Conservation (phyloP, 495 filamentous ascomycete genomes). For the Amniculicola lignicola region DNA sequence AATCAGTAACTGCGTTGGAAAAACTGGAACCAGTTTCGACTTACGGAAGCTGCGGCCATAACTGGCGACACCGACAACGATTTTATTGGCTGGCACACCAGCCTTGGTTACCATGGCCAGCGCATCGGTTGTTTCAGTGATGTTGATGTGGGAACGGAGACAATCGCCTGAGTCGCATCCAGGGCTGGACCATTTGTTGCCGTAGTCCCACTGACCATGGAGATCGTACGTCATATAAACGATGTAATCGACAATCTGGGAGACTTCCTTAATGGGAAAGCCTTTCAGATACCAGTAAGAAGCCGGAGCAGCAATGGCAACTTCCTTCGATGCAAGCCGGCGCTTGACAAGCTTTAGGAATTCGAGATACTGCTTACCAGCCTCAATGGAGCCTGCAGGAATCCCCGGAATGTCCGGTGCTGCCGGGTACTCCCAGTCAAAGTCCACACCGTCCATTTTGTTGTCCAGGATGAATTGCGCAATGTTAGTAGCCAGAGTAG, state of each 20-base stretch:
- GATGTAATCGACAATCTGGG: conserved; percentile 13
- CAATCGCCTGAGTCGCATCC: conserved; percentile 44
- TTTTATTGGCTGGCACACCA: conserved; percentile 43
- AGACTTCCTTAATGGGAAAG: conserved; percentile 9
- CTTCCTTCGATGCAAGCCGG: conserved; percentile 19
- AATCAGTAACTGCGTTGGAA: too few relatives aligned
- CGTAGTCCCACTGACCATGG: conserved; percentile 39
- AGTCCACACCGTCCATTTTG: conserved; percentile 42
- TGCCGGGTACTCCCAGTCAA: conserved; percentile 47
- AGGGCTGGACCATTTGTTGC: conserved; percentile 14
- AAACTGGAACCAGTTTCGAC: too few relatives aligned
- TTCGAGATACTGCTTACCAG: conserved; percentile 38
- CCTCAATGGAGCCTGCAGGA: conserved; percentile 29
- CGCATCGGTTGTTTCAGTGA: conserved; percentile 42
- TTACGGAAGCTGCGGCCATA: conserved; percentile 44
- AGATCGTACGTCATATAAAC: conserved; percentile 29
- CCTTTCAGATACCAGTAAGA: conserved; percentile 21
- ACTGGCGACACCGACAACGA: conserved; percentile 43
- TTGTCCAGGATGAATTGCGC: conserved; percentile 37
- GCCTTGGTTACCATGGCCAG: conserved; percentile 54
- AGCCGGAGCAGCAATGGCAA: conserved; percentile 26
- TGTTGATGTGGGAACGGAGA: conserved; percentile 43
- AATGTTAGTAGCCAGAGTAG: conserved; percentile 41
- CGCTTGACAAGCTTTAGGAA: conserved; percentile 34
- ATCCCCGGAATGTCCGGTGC: conserved; percentile 43